Conservation (phyloP, 805 yeast genomes). For the Ogataea minuta region DNA sequence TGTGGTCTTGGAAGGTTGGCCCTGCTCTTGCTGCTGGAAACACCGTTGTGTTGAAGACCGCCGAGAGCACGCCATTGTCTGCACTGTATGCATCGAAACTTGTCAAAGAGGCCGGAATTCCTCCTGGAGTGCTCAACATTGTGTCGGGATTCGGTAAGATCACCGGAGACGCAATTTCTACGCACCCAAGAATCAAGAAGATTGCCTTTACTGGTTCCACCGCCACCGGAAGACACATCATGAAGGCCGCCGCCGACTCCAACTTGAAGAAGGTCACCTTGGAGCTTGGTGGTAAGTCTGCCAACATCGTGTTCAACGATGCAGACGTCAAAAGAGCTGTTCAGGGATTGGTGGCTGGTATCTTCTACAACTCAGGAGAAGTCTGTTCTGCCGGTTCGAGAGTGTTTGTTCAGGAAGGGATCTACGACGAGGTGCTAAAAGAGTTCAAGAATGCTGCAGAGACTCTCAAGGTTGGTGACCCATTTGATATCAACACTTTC, state of each 20-base stretch:
- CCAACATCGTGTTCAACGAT: constrained; percentile 71
- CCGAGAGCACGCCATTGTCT: constrained; percentile 74
- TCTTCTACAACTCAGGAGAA: constrained; percentile 79
- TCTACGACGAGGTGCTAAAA: constrained; percentile 60
- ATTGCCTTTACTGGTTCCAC: constrained; percentile 84
- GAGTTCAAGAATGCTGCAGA: constrained; percentile 60
- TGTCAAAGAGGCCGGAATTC: constrained; percentile 66
- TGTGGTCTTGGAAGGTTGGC: constrained; percentile 78
- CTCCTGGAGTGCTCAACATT: constrained; percentile 73
- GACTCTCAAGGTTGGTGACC: constrained; percentile 66
- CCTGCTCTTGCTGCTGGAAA: constrained; percentile 80
- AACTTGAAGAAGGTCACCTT: constrained; percentile 75
- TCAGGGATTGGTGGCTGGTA: constrained; percentile 58
- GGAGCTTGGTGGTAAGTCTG: constrained; percentile 84
- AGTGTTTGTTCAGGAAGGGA: constrained; percentile 68
- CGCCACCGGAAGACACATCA: constrained; percentile 67
- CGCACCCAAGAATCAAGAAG: constrained; percentile 68
- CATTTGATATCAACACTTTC: constrained; percentile 63
- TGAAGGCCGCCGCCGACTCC: constrained; percentile 67
- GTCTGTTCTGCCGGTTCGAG: constrained; percentile 84
- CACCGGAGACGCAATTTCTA: constrained; percentile 69
- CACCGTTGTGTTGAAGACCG: constrained; percentile 70
- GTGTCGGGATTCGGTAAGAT: constrained; percentile 73
- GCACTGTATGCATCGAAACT: constrained; percentile 63
- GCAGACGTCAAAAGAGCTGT: constrained; percentile 53